Percentiles rank a stretch among this genome's conserved stretches.
These are phyloP conservation scores for Tricholoma sp. DNA, from an alignment of 768 basidiomycete genomes.

Conservation along the genomic window DNA sequence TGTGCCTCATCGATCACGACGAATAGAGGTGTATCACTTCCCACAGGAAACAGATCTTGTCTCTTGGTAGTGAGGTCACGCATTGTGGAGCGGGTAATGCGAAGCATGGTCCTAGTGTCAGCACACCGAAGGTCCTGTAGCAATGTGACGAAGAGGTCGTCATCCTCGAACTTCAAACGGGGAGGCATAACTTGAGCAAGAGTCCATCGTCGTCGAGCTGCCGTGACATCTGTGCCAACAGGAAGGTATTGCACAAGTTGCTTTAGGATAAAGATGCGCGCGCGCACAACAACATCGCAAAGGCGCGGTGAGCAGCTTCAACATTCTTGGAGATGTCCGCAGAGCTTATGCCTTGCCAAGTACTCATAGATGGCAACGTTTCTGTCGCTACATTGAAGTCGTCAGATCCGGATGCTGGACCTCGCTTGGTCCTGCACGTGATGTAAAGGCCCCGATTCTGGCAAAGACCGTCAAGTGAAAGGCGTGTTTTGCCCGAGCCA, in stretches of 20 bases:
- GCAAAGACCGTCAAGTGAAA: slow-evolving; percentile 6
- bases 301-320: slow-evolving; percentile 6
- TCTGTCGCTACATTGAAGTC: slow-evolving; percentile 6
- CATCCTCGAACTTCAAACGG: not conserved
- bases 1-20: slow-evolving; percentile 13
- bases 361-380: slow-evolving; percentile 8
- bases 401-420: slow-evolving; percentile 3
- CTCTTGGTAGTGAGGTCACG: not conserved
- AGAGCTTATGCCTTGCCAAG: slow-evolving; percentile 3
- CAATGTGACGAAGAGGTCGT: slow-evolving; percentile 8
- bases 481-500: slow-evolving; percentile 5
- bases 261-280: slow-evolving; percentile 6
- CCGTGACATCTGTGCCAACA: slow-evolving; percentile 1
- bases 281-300: slow-evolving; percentile 11
- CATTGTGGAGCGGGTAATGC: slow-evolving; percentile 2
- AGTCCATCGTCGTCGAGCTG: slow-evolving; percentile 9
- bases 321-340: slow-evolving; percentile 2
- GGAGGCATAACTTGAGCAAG: slow-evolving; percentile 9
- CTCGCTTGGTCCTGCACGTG: slow-evolving; percentile 22
- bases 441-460: slow-evolving; percentile 6
- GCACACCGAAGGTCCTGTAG: slow-evolving; percentile 2
- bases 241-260: slow-evolving; percentile 1
- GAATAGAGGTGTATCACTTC: slow-evolving; percentile 1
- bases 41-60: not conserved
- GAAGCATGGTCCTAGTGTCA: slow-evolving; percentile 3